phyloP scores from a whole-genome alignment of 805 yeast species.

The Wickerhamiella vanderwaltii region DNA sequence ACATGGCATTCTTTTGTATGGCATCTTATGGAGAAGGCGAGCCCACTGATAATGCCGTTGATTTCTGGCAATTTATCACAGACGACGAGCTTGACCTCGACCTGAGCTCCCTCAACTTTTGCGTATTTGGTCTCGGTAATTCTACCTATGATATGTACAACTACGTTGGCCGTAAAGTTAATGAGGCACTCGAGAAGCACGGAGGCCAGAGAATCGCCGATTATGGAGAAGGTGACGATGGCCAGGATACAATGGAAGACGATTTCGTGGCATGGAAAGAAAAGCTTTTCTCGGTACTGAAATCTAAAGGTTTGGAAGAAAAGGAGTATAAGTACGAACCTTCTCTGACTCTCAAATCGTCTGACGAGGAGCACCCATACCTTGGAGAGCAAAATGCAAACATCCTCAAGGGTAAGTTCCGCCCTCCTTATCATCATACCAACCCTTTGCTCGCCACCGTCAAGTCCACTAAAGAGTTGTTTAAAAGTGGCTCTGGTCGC shows the following conservation, averaged over 20 bases:
- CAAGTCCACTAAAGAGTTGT: conserved; percentile 51
- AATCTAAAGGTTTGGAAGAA: conserved; percentile 59
- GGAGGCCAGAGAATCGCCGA: conserved; percentile 65
- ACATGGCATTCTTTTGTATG: conserved; percentile 61
- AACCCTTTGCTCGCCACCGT: conserved; percentile 78
- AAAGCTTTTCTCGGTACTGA: conserved; percentile 49
- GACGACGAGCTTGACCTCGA: conserved; percentile 36
- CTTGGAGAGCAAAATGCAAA: conserved; percentile 72
- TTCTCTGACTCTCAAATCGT: conserved; percentile 31
- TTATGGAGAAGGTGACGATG: conserved; percentile 93
- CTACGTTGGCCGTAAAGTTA: conserved; percentile 52
- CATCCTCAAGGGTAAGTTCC: conserved; percentile 34
- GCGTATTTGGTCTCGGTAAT: conserved; percentile 88
- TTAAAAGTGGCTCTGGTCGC: conserved; percentile 47
- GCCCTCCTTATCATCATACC: conserved; percentile 65
- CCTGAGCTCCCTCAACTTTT: conserved; percentile 47
- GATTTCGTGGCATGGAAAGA: conserved; percentile 94
- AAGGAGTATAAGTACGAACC: conserved; percentile 74
- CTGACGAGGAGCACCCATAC: conserved; percentile 37
- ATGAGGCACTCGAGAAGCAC: conserved; percentile 40
- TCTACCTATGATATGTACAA: conserved; percentile 88
- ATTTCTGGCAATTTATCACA: conserved; percentile 54
- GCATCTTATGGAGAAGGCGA: conserved; percentile 99
- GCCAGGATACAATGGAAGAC: conserved; percentile 87
- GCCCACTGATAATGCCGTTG: conserved; percentile 88